Conservation (phyloP, 1,139 yeast species). For the Geotrichum citri-aurantii region DNA sequence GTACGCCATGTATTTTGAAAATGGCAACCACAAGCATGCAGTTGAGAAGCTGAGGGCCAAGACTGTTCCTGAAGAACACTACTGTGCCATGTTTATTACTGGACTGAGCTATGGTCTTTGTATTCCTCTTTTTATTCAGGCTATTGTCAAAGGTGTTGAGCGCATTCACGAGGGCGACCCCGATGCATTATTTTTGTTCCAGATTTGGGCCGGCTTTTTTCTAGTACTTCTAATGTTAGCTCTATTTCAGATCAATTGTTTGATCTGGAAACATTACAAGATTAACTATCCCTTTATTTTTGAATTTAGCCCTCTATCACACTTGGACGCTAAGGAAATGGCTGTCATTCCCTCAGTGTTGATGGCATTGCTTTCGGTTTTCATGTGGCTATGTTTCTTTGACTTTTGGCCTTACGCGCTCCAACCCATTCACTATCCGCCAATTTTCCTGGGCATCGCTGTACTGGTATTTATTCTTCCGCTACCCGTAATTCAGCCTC, state of each 20-base stretch:
- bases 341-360: constrained; percentile 57
- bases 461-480: constrained; percentile 56
- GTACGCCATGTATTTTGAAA: constrained; percentile 61
- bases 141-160: constrained; percentile 46
- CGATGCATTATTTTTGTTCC: constrained; percentile 50
- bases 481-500: constrained; percentile 45
- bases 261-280: constrained; percentile 65
- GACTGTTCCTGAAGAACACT: constrained; percentile 36
- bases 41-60: constrained; percentile 62
- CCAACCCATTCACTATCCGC: constrained; percentile 74
- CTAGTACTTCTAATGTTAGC: constrained; percentile 53
- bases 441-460: constrained; percentile 59
- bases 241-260: constrained; percentile 62
- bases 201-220: constrained; percentile 90
- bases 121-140: constrained; percentile 54
- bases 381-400: constrained; percentile 71
- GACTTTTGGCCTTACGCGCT: constrained; percentile 58
- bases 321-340: constrained; percentile 62
- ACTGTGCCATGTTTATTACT: constrained; percentile 31
- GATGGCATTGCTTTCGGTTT: constrained; percentile 50
- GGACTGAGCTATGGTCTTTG: constrained; percentile 71
- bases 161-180: constrained; percentile 24
- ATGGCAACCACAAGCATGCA: constrained; percentile 68
- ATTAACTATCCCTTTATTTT: constrained; percentile 89
- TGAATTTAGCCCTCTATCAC: constrained; percentile 71